These are phyloP conservation scores for Stephania cephalantha DNA, from an alignment of 164 flowering plant species.

Conservation along the genomic window DNA sequence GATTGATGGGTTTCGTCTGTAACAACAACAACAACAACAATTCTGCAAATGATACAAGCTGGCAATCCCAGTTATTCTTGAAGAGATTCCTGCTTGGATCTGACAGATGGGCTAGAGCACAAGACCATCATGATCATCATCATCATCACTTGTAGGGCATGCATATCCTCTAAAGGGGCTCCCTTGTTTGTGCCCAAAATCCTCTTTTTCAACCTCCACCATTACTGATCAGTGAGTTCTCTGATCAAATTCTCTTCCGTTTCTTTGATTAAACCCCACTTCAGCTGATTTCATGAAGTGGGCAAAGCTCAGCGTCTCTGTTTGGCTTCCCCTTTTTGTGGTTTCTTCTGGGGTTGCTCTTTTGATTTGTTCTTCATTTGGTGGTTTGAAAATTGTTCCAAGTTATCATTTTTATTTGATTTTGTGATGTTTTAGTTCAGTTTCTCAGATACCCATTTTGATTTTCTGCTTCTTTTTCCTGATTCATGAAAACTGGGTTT, in stretches of 20 bases:
- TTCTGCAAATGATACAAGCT: slow-evolving; percentile 25
- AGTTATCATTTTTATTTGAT: slow-evolving; percentile 2
- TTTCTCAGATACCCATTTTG: background rate
- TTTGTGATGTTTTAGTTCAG: background rate
- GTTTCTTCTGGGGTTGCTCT: slow-evolving; percentile 2
- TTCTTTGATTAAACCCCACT: background rate
- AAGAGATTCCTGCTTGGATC: slow-evolving; percentile 22
- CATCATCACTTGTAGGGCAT: slow-evolving; percentile 6
- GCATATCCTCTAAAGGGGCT: slow-evolving; percentile 13
- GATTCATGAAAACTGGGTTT: background rate
- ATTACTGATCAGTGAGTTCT: slow-evolving; percentile 17
- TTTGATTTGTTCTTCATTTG: background rate
- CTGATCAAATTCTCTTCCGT: background rate
- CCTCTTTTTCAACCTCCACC: background rate
- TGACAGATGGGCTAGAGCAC: slow-evolving; percentile 20
- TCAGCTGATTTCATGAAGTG: slow-evolving; percentile 5
- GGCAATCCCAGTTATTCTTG: slow-evolving; percentile 15
- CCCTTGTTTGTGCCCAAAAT: background rate
- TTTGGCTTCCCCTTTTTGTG: background rate
- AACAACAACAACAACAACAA: slow-evolving; percentile 13
- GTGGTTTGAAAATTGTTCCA: background rate
- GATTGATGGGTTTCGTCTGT: slow-evolving; percentile 17
- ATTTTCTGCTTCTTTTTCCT: background rate
- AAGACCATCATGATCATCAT: background rate
- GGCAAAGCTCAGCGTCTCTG: background rate